Conservation (phyloP, 768 basidiomycete species). For the Hericium alpestre region DNA sequence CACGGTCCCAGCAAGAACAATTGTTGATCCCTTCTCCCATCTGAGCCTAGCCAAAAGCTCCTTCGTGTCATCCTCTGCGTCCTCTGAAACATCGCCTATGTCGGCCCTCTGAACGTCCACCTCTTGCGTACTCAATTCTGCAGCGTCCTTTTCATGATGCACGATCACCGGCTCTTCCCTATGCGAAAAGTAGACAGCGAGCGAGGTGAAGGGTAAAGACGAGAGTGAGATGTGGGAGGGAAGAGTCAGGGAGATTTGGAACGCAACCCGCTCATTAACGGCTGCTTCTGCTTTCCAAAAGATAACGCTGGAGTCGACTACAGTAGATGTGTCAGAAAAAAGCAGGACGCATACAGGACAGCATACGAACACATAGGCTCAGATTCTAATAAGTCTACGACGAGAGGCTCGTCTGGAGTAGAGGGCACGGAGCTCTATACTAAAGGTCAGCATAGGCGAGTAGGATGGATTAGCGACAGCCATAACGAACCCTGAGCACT, state of each 20-base stretch:
- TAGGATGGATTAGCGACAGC: not conserved
- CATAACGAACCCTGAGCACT: constrained; percentile 48
- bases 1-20: constrained; percentile 55
- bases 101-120: constrained; percentile 32
- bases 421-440: constrained; percentile 62
- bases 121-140: not conserved
- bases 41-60: constrained; percentile 30
- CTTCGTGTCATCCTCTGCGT: constrained; percentile 1
- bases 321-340: not conserved
- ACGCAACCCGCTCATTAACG: constrained; percentile 53
- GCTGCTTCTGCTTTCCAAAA: constrained; percentile 64
- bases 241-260: constrained; percentile 61
- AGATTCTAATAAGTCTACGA: constrained; percentile 54
- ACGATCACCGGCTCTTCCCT: constrained; percentile 40
- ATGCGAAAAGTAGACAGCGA: constrained; percentile 51
- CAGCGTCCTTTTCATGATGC: constrained; percentile 24
- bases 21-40: constrained; percentile 43
- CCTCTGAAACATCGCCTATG: constrained; percentile 29
- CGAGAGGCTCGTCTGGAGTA: constrained; percentile 40
- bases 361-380: constrained; percentile 48
- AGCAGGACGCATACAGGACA: constrained; percentile 4
- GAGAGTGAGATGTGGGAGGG: constrained; percentile 38
- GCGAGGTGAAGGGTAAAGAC: constrained; percentile 47
- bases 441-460: not conserved
- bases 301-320: constrained; percentile 55